Evolutionary conservation across 1,139 yeast species (phyloP), one percentile per base, ranked within the genome.

Genomic region (Hyphopichia pseudoburtonii): DNA sequence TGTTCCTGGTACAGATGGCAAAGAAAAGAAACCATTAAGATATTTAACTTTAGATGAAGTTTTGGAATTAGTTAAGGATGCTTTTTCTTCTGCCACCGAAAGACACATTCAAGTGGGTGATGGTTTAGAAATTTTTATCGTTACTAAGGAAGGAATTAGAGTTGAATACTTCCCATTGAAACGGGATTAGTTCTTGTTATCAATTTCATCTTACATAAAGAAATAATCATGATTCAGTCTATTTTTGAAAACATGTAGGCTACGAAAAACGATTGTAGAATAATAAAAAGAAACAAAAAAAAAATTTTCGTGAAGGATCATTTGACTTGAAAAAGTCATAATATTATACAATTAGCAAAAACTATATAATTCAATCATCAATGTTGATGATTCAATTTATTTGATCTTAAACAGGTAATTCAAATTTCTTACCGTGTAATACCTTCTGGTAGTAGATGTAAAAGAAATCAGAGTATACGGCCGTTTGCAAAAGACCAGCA

Each of bases 41-140:
- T 86, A 76, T 53, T 73, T 92, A 57, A 63, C 76, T 32, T 73
- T 89, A 48, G 96, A 88, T 2, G 96, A 90, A 64, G 97, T 89
- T 17, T 68, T 92, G 53, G 77, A 82, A 51, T 70, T 92, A 47
- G 97, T 92, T 28, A 82, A 82, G 58, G 98, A 92, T 65, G 96
- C 98, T 6, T 92, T 92, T 58, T 76, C 89, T 12, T 87, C 96
- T 5, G 98, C 97, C 23, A 90, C 97, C 18, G 98, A 92, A 67
- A 86, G 98, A 73, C 97, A 94, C 62, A 92, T 92, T 52, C 95
- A 90, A 53, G 97, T 92, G 37, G 98, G 98, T 69, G 98, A 92
- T 67, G 95, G 94, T 7, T 76, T 92, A 48, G 96, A 92, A 64
- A 83, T 92, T 38, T 69, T 85, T 51, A 86, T 92, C 52, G 92